Conservation (phyloP, 805 yeast genomes). For the Cephaloascus fragrans region DNA sequence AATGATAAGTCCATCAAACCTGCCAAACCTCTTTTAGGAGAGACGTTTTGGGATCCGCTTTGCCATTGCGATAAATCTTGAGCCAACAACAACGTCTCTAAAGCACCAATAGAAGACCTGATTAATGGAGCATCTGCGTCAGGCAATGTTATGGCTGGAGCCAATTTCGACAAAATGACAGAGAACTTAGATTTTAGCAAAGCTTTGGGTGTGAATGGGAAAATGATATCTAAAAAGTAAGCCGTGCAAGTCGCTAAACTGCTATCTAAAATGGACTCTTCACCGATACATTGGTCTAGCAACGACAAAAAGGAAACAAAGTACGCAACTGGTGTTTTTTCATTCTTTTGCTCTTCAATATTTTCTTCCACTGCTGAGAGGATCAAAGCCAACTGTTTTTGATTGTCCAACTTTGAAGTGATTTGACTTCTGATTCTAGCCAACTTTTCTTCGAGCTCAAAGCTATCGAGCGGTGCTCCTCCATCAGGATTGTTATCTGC, state of each 20-base stretch:
- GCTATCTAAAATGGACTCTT: constrained; percentile 44
- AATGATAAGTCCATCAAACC: constrained; percentile 71
- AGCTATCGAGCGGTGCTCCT: constrained; percentile 18
- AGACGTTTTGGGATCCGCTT: constrained; percentile 37
- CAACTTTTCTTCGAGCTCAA: constrained; percentile 55
- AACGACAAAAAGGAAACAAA: constrained; percentile 76
- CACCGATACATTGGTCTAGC: constrained; percentile 57
- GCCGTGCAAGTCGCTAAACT: constrained; percentile 66
- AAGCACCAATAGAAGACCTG: constrained; percentile 75
- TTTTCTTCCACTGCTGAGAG: constrained; percentile 88
- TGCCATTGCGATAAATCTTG: constrained; percentile 81
- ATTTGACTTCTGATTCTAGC: constrained; percentile 62
- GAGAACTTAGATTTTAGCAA: constrained; percentile 67
- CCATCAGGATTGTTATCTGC: constrained; percentile 27
- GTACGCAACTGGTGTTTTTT: constrained; percentile 67
- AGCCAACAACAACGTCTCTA: constrained; percentile 69
- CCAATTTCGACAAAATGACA: constrained; percentile 68
- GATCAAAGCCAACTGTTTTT: constrained; percentile 74
- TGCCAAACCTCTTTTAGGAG: constrained; percentile 75
- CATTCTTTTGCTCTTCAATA: constrained; percentile 54
- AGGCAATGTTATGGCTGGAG: constrained; percentile 65
- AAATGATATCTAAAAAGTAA: constrained; percentile 71
- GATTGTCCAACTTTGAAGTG: constrained; percentile 77
- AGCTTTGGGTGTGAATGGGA: constrained; percentile 62
- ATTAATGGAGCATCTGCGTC: constrained; percentile 73